Base-by-base conservation (phyloP, 495 filamentous ascomycete genomes). In the Hamigera avellanea region DNA sequence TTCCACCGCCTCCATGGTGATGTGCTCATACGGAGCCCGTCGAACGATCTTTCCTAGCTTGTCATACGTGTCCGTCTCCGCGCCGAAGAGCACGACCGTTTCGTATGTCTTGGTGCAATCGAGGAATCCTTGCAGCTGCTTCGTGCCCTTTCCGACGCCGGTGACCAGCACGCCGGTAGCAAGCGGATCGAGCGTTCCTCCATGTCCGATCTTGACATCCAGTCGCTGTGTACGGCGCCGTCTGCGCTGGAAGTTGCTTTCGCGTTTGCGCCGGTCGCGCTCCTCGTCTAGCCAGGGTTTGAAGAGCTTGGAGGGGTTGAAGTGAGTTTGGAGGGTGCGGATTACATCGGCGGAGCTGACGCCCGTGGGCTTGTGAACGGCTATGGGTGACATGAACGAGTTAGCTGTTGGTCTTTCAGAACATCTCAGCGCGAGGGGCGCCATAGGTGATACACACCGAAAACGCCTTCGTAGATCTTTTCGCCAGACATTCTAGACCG, bases 171-270 rank as follows among this genome's bases (percentile, higher is more conserved):
- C 85, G 16, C 91, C 91, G 1, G 85, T 93, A 10, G 91, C 91
- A 44, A 95, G 72, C 2, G 91, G 91, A 49, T 99, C 91, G 3
- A 99, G 71, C 0, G 91, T 99, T 21, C 91, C 91, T 23, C 93
- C 91, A 62, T 99, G 91, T 14, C 91, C 91, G 46, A 96, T 81
- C 64, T 99, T 99, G 41, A 96, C 80, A 39, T 83, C 69, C 6
- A 81, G 41, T 0, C 69, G 59, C 25, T 62, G 46, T 28, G 60
- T 50, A 57, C 76, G 76, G 47, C 68, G 61, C 14, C 72, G 71
- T 27, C 65, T 63, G 18, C 66, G 66, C 53, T 80, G 71, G 50
- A 56, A 67, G 7, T 62, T 54, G 15, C 50, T 64, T 43, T 89
- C 75, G 6, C 56, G 46, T 1, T 59, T 50, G 27, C 76, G 73